Base-by-base conservation (phyloP, 2,329 filamentous ascomycete genomes). In the Colletotrichum somersetense region DNA sequence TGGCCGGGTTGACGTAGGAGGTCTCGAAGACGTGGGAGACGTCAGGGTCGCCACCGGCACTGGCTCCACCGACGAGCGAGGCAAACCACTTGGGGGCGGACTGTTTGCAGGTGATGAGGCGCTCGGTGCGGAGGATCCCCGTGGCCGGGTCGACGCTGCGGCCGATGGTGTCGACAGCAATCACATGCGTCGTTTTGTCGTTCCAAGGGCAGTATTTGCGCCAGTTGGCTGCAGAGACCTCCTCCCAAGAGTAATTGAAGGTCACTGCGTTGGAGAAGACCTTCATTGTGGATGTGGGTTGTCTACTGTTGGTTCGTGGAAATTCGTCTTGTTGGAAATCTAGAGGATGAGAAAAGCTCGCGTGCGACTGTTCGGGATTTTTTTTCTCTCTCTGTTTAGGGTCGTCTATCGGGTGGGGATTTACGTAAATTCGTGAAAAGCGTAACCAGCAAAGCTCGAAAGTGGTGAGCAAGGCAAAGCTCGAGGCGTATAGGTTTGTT, bases 131-230 rank as follows among this genome's bases (percentile, higher is more conserved):
- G 70, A 91, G 86, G 78, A 91, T 88, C 75, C 89, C 89, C 16
- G 89, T 90, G 30, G 79, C 80, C 2, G 85, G 80, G 77, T 90
- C 87, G 81, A 91, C 85, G 62, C 76, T 76, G 57, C 96, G 93
- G 65, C 91, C 92, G 77, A 99, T 84, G 18, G 96, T 98, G 85
- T 99, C 96, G 79, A 98, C 96, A 76, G 94, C 95, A 76, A 97
- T 91, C 76, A 99, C 96, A 83, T 99, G 96, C 52, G 95, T 94
- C n/a, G 93, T 95, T 85, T 97, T 96, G 82, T 98, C 93, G 86
- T 99, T 99, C 96, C 96, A 98, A 26, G 96, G 96, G 79, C 94
- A 97, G 85, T 99, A 99, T 83, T 99, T 99, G 77, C 91, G 92
- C 96, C 96, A 99, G 88, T 99, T 99, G 81, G 93, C 95, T 18